Percentiles rank a stretch among this genome's conserved stretches.
phyloP scores from a whole-genome alignment of 208 protist species.

The Endotrypanum monterogeii region DNA sequence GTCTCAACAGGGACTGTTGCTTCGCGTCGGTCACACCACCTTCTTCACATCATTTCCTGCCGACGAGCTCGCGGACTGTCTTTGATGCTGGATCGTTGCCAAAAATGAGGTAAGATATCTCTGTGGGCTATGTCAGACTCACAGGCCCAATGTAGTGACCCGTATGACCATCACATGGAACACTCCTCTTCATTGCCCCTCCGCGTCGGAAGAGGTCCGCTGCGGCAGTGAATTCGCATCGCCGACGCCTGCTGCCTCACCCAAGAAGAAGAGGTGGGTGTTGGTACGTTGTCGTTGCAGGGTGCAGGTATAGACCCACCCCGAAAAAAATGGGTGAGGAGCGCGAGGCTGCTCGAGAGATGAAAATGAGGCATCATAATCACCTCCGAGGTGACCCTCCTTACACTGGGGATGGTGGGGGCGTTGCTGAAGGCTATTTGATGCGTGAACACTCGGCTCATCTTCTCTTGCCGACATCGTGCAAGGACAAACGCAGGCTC shows the following conservation, averaged over 20 bases:
- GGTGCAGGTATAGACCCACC: constrained; percentile 18
- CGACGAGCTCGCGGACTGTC: background rate
- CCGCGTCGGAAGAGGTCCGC: background rate
- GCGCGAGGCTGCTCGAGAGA: constrained; percentile 2
- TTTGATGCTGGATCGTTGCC: background rate
- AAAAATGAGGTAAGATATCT: background rate
- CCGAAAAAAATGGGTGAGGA: constrained; percentile 14
- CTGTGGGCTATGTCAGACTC: background rate
- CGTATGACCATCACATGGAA: background rate
- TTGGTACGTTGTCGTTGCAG: constrained; percentile 14
- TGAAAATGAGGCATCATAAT: background rate
- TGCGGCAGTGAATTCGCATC: background rate
- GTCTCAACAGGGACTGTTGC: background rate
- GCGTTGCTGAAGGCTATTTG: background rate
- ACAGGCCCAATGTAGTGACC: background rate
- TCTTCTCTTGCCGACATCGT: background rate
- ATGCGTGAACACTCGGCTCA: background rate
- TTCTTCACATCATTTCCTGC: background rate
- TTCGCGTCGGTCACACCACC: background rate
- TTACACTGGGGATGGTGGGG: background rate
- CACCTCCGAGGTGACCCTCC: background rate
- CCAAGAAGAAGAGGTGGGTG: constrained; percentile 7
- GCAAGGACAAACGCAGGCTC: background rate
- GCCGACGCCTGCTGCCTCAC: background rate
- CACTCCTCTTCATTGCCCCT: background rate